Evolutionary conservation across 225 moss, liverwort and hornwort species (phyloP).

Genomic region (Ulota crispa): DNA sequence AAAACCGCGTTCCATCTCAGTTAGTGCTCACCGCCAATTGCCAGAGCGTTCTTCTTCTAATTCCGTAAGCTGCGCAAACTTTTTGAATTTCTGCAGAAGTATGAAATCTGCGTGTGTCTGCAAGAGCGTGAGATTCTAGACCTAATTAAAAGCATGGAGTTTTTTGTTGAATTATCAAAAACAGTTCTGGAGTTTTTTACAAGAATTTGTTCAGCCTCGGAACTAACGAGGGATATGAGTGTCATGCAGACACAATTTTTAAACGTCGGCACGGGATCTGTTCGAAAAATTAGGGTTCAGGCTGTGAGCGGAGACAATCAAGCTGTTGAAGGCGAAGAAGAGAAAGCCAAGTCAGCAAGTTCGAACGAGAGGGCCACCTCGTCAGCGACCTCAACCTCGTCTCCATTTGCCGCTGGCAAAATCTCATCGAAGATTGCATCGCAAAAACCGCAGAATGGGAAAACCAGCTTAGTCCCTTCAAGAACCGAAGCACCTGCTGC

Average conservation of each 20-base stretch:
- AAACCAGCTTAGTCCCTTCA: constrained; percentile 21
- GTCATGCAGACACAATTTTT: constrained; percentile 15
- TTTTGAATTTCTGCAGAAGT: background rate
- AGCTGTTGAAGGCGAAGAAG: constrained; percentile 43
- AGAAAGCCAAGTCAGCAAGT: constrained; percentile 33
- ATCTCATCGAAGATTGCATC: constrained; percentile 79
- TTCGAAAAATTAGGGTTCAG: constrained; percentile 24
- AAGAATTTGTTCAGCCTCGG: background rate
- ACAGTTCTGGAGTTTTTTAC: background rate
- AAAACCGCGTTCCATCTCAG: constrained; percentile 27
- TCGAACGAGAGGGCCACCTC: constrained; percentile 22
- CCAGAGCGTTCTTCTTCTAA: constrained; percentile 54
- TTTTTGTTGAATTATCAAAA: background rate
- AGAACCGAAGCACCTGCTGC: constrained; percentile 26
- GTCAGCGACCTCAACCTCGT: constrained; percentile 30
- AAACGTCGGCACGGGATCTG: constrained; percentile 10
- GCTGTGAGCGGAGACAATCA: constrained; percentile 42
- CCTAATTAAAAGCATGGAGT: background rate
- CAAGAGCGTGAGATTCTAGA: background rate
- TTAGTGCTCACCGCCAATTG: constrained; percentile 60
- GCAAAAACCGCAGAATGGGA: constrained; percentile 44
- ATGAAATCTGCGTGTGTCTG: background rate
- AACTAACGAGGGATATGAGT: constrained; percentile 1
- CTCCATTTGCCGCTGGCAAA: constrained; percentile 77
- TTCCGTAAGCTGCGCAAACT: constrained; percentile 44